Evolutionary conservation across 2,329 filamentous ascomycete genomes (phyloP).

Genomic region (Pestalotiopsis sp.): DNA sequence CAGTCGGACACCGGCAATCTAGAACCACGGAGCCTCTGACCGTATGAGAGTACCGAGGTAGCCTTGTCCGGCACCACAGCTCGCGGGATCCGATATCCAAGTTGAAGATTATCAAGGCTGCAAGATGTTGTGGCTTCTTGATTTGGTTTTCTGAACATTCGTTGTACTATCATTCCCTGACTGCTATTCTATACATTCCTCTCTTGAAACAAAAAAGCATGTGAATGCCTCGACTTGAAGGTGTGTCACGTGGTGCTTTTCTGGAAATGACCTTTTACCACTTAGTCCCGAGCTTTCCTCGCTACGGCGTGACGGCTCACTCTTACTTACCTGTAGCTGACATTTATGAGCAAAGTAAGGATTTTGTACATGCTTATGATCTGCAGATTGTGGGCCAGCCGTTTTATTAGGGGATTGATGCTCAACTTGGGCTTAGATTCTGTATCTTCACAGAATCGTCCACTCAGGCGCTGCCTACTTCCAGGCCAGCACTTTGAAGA

Average conservation of each 20-base stretch:
- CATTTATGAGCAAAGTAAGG: not conserved
- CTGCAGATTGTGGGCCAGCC: too few relatives aligned
- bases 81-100: not conserved
- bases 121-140: too few relatives aligned
- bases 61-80: not conserved
- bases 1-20: not conserved
- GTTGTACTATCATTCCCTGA: not conserved
- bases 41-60: not conserved
- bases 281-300: too few relatives aligned
- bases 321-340: not conserved
- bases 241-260: not conserved
- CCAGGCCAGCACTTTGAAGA: too few relatives aligned
- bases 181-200: not conserved
- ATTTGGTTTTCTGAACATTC: not conserved
- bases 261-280: not conserved
- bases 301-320: too few relatives aligned
- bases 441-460: too few relatives aligned
- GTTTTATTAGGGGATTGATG: too few relatives aligned
- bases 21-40: not conserved
- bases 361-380: too few relatives aligned
- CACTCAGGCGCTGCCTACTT: too few relatives aligned
- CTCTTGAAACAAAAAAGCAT: not conserved
- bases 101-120: not conserved
- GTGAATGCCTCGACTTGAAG: not conserved
- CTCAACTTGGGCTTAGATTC: too few relatives aligned